Evolutionary conservation across 1,284 basidiomycete genomes (phyloP).

Genomic region (Ceratorhiza oryzae-sativae): DNA sequence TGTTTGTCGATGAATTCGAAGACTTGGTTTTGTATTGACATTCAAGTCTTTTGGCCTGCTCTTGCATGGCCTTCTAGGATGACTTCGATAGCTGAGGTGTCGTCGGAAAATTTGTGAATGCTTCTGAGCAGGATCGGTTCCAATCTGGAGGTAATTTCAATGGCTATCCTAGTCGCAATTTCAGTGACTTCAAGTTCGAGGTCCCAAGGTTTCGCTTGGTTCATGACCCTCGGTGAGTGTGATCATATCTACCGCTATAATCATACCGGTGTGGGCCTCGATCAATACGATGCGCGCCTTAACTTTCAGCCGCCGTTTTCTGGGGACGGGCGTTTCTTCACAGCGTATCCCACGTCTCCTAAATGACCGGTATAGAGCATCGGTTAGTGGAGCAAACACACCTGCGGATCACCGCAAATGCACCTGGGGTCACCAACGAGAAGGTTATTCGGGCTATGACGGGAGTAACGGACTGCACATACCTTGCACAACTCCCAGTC

Average conservation of each 20-base stretch:
- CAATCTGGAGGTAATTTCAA: too few species aligned
- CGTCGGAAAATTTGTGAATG: too few species aligned
- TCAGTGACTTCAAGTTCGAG: not conserved
- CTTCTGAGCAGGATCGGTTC: too few species aligned
- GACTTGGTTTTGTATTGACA: not conserved
- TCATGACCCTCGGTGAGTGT: not conserved
- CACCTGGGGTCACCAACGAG: constrained; percentile 15
- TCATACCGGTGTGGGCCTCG: constrained; percentile 2
- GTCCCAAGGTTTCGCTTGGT: not conserved
- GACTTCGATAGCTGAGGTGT: not conserved
- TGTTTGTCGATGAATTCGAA: not conserved
- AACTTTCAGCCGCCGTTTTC: not conserved
- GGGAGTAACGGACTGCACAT: constrained; percentile 12
- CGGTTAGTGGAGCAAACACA: constrained; percentile 16
- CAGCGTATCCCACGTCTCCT: constrained; percentile 3
- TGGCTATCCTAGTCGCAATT: not conserved
- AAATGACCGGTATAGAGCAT: constrained; percentile 33
- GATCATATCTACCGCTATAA: constrained; percentile 13
- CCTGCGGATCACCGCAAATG: constrained; percentile 9
- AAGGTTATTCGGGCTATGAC: constrained; percentile 17
- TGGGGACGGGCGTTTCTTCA: constrained; percentile 9
- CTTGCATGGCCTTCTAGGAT: not conserved
- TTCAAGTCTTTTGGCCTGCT: not conserved
- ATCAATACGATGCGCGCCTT: constrained; percentile 6
- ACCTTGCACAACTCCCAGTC: constrained; percentile 21